These are phyloP conservation scores for Fusarium sp. DNA, from an alignment of 2,329 filamentous ascomycete species.

Conservation along the genomic window DNA sequence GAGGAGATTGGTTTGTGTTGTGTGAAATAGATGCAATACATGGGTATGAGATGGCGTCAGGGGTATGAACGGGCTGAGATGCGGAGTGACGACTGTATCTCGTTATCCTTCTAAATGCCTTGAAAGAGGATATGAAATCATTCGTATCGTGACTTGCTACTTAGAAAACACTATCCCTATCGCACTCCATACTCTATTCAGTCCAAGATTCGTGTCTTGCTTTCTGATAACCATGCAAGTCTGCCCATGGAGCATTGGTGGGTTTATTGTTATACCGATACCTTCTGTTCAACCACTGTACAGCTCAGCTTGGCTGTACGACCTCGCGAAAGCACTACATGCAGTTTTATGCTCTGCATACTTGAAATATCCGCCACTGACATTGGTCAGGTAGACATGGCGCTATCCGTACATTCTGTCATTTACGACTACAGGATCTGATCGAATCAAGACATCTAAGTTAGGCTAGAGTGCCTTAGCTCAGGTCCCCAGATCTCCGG, in stretches of 20 bases:
- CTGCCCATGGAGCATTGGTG: not conserved
- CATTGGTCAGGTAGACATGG: slow-evolving; percentile 5
- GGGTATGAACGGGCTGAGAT: slow-evolving; percentile 20
- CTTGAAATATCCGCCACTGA: slow-evolving; percentile 1
- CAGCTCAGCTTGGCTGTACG: not conserved
- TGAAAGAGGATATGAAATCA: not conserved
- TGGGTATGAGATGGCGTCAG: slow-evolving; percentile 21
- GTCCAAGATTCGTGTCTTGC: not conserved
- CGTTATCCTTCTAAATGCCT: not conserved
- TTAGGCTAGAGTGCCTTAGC: slow-evolving; percentile 1
- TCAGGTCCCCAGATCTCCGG: slow-evolving; percentile 12
- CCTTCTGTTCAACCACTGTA: not conserved
- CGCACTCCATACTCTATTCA: not conserved
- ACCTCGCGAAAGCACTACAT: not conserved
- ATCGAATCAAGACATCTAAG: slow-evolving; percentile 12
- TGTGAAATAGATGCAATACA: not conserved
- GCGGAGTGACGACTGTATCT: not conserved
- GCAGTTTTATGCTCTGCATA: slow-evolving; percentile 5
- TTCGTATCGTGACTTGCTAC: not conserved
- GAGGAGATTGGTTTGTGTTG: not conserved
- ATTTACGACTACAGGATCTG: slow-evolving; percentile 27
- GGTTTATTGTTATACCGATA: not conserved
- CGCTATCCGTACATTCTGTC: slow-evolving; percentile 9
- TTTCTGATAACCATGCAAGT: not conserved
- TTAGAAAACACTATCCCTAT: not conserved